Conservation (phyloP, 805 yeast genomes). For the Candida golubevii region DNA sequence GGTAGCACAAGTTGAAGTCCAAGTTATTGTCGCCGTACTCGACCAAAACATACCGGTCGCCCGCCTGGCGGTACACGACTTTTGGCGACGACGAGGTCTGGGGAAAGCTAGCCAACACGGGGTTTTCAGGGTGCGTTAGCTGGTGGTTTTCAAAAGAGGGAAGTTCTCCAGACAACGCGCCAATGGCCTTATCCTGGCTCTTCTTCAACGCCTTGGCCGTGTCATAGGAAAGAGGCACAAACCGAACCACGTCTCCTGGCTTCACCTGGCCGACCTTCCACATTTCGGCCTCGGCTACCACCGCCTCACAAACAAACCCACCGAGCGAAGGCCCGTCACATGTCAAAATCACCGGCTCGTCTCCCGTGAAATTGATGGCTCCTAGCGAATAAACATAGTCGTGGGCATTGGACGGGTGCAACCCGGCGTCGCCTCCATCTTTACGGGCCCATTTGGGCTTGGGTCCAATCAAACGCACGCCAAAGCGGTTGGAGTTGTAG, state of each 20-base stretch:
- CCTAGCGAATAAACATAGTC: slow-evolving; percentile 96
- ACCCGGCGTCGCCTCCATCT: slow-evolving; percentile 97
- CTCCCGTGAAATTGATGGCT: slow-evolving; percentile 97
- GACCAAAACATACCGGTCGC: slow-evolving; percentile 86
- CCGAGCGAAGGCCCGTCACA: slow-evolving; percentile 98
- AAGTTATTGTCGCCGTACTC: slow-evolving; percentile 89
- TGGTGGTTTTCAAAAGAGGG: slow-evolving; percentile 24
- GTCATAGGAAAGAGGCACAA: slow-evolving; percentile 70
- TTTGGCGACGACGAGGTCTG: slow-evolving; percentile 53
- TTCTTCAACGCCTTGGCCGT: slow-evolving; percentile 62
- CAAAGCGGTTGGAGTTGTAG: slow-evolving; percentile 95
- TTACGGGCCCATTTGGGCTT: slow-evolving; percentile 95
- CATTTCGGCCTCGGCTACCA: slow-evolving; percentile 91
- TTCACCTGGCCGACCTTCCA: slow-evolving; percentile 98
- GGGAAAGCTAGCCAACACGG: slow-evolving; percentile 56
- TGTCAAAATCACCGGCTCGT: slow-evolving; percentile 94
- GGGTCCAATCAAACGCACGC: slow-evolving; percentile 91
- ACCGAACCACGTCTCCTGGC: slow-evolving; percentile 84
- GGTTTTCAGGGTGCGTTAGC: slow-evolving; percentile 50
- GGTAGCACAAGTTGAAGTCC: slow-evolving; percentile 81
- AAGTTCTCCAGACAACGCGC: slow-evolving; percentile 41
- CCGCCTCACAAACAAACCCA: slow-evolving; percentile 96
- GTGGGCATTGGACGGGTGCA: slow-evolving; percentile 98
- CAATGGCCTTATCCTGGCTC: slow-evolving; percentile 55
- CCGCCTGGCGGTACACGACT: slow-evolving; percentile 91